Conservation (phyloP, 2,329 filamentous ascomycete genomes). For the Alternaria brassicicola region DNA sequence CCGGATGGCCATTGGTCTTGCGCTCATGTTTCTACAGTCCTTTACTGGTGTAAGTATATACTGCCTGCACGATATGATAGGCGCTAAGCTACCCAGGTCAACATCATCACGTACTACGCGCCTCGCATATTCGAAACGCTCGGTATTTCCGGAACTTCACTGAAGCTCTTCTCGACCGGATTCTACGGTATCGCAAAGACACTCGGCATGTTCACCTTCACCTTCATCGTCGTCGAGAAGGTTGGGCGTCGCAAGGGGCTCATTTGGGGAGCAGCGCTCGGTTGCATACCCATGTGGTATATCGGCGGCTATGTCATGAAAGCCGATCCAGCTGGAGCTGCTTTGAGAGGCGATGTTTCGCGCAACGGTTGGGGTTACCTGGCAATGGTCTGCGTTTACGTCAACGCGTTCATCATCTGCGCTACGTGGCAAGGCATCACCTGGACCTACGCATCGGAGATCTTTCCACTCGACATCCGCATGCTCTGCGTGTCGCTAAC, state of each 20-base stretch:
- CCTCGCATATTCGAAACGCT: conserved; percentile 51
- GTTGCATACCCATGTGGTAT: conserved; percentile 58
- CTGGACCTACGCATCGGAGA: conserved; percentile 57
- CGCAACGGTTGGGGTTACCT: conserved; percentile 58
- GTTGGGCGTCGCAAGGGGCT: conserved; percentile 51
- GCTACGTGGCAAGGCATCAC: conserved; percentile 53
- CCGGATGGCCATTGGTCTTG: conserved; percentile 47
- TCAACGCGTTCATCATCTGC: conserved; percentile 61
- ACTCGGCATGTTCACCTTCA: conserved; percentile 51
- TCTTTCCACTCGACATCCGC: conserved; percentile 53
- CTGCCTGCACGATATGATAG: too few species aligned
- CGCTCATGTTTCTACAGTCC: conserved; percentile 48
- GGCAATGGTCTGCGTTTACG: conserved; percentile 62
- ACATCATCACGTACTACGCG: conserved; percentile 48
- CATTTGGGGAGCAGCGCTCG: conserved; percentile 57
- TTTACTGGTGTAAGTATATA: conserved; percentile 40
- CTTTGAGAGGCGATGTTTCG: conserved; percentile 50
- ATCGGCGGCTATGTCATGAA: conserved; percentile 62
- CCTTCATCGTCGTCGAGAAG: conserved; percentile 49
- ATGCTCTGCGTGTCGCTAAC: conserved; percentile 50
- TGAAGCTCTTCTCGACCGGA: conserved; percentile 56
- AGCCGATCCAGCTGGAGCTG: conserved; percentile 56
- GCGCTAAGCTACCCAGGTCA: conserved; percentile 27
- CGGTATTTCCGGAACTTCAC: conserved; percentile 53
- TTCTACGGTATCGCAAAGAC: conserved; percentile 56